Percentiles rank a stretch among this genome's conserved stretches.
Evolutionary conservation across 139 green algal species (phyloP).

Genomic region (Bryopsis sp.): DNA sequence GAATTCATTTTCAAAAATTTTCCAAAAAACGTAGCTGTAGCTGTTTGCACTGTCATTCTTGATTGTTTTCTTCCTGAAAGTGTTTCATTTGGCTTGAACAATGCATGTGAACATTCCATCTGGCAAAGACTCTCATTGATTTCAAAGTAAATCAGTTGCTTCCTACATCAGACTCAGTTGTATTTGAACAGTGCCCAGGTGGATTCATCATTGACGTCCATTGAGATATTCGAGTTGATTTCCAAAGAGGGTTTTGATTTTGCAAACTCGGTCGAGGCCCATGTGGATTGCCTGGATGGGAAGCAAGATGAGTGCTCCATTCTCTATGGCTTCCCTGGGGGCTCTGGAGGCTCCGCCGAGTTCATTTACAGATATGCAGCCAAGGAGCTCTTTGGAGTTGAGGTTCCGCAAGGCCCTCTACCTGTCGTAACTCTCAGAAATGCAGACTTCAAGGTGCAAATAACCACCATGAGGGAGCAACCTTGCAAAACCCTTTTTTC

Average conservation of each 20-base stretch:
- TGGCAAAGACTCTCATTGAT: too few species aligned
- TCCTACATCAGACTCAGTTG: too few species aligned
- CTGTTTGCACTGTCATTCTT: too few species aligned
- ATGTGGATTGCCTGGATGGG: constrained; percentile 8
- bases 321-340: constrained; percentile 41
- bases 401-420: constrained; percentile 56
- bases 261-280: neutral
- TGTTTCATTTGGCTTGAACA: too few species aligned
- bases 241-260: neutral
- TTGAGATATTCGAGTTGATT: neutral
- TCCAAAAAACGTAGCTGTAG: too few species aligned
- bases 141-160: too few species aligned
- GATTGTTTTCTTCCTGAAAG: too few species aligned
- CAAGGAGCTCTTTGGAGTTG: constrained; percentile 49
- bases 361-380: constrained; percentile 65
- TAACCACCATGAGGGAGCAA: too few species aligned
- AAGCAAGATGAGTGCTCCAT: neutral
- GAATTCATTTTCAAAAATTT: too few species aligned
- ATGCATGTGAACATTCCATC: too few species aligned
- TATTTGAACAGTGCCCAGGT: too few species aligned
- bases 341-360: constrained; percentile 81
- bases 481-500: too few species aligned
- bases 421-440: constrained; percentile 49
- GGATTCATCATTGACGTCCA: constrained; percentile 8
- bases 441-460: constrained; percentile 71